Evolutionary conservation across 495 filamentous ascomycete species (phyloP).

Genomic region (Pyronema omphalodes): DNA sequence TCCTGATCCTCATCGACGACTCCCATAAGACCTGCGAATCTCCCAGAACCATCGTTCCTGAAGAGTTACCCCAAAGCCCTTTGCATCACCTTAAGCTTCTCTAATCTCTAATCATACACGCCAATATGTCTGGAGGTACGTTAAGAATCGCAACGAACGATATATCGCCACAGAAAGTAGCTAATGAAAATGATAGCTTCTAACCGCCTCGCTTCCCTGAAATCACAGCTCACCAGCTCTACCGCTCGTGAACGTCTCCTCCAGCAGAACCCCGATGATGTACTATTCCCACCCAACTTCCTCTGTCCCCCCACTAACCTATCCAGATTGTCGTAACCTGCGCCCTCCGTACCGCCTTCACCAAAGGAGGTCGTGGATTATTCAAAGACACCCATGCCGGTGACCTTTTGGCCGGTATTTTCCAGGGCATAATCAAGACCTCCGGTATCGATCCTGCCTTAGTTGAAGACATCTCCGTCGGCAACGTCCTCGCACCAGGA

Average conservation of each 20-base stretch:
- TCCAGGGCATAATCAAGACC: conserved; percentile 61
- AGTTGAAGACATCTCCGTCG: conserved; percentile 86
- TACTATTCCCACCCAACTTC: conserved; percentile 10
- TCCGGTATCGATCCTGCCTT: conserved; percentile 67
- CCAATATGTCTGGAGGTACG: neutral
- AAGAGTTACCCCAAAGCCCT: neutral
- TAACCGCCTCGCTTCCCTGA: conserved; percentile 42
- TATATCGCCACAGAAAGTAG: neutral
- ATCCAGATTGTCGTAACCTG: conserved; percentile 71
- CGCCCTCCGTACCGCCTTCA: conserved; percentile 78
- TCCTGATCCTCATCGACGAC: neutral
- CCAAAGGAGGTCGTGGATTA: conserved; percentile 76
- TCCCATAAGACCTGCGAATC: neutral
- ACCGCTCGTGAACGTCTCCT: conserved; percentile 33
- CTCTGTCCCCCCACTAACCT: neutral
- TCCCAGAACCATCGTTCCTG: neutral
- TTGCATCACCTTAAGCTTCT: neutral
- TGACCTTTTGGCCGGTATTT: conserved; percentile 70
- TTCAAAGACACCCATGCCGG: conserved; percentile 87
- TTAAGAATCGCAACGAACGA: no score
- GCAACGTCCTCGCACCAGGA: conserved; percentile 76
- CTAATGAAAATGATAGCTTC: conserved; percentile 6
- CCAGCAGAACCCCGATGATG: conserved; percentile 47
- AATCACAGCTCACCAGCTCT: conserved; percentile 38
- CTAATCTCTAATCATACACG: neutral